Conservation (phyloP, 1,284 basidiomycete genomes). For the Meripilus lineatus region DNA sequence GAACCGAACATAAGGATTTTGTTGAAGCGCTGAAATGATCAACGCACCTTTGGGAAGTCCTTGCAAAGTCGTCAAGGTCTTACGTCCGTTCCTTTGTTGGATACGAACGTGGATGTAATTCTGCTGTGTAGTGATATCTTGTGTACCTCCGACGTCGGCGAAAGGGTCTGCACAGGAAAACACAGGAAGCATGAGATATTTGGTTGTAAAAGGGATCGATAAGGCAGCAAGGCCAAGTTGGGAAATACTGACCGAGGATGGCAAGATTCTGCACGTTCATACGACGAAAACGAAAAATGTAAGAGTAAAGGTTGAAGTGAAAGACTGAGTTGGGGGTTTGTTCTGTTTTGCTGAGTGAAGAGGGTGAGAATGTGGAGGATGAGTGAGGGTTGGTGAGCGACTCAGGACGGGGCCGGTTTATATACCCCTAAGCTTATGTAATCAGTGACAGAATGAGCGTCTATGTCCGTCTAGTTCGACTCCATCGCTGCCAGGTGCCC, state of each 20-base stretch:
- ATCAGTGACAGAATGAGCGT: constrained; percentile 16
- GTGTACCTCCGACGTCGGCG: constrained; percentile 76
- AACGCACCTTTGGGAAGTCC: constrained; percentile 86
- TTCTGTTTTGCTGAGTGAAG: constrained; percentile 14
- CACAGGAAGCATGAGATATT: constrained; percentile 4
- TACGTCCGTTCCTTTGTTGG: constrained; percentile 98
- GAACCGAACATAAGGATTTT: constrained; percentile 7
- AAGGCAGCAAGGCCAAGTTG: constrained; percentile 23
- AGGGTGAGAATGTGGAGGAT: constrained; percentile 24
- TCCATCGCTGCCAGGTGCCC: no score
- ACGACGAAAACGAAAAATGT: constrained; percentile 46
- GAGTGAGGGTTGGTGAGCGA: constrained; percentile 21
- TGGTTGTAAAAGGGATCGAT: background rate
- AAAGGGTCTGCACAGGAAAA: constrained; percentile 71
- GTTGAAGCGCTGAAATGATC: background rate
- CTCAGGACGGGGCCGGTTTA: constrained; percentile 16
- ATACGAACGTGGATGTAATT: constrained; percentile 96
- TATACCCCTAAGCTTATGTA: constrained; percentile 25
- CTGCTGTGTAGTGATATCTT: constrained; percentile 78
- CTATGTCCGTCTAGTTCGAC: no score
- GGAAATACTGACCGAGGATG: constrained; percentile 62
- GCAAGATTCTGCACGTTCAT: constrained; percentile 91
- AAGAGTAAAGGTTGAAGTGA: constrained; percentile 28
- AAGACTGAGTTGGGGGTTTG: constrained; percentile 44
- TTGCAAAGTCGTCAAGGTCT: constrained; percentile 98